These are phyloP conservation scores for Murraya paniculata DNA, from an alignment of 345 rosid species.

Conservation along the genomic window DNA sequence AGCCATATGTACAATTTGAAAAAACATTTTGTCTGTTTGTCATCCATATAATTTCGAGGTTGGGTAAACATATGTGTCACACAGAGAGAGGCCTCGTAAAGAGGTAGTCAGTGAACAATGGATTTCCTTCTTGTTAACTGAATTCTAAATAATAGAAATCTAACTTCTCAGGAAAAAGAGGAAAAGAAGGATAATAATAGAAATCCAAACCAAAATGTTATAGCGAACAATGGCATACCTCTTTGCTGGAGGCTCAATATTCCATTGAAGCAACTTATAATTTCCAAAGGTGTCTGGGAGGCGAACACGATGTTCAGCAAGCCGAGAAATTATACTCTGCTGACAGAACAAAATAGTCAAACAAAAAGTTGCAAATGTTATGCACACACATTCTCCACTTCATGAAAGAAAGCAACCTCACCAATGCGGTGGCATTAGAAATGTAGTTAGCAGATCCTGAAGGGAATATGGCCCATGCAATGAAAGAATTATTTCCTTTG, in stretches of 20 bases:
- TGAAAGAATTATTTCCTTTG: slow-evolving; percentile 53
- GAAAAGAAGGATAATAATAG: no score
- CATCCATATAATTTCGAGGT: neutral
- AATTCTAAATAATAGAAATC: neutral
- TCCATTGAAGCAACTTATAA: slow-evolving; percentile 59
- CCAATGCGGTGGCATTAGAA: slow-evolving; percentile 64
- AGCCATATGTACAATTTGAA: neutral
- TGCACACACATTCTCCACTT: neutral
- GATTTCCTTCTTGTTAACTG: neutral
- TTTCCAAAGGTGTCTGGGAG: slow-evolving; percentile 69
- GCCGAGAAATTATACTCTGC: slow-evolving; percentile 61
- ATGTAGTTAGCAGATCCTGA: slow-evolving; percentile 44
- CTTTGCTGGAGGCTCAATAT: slow-evolving; percentile 48
- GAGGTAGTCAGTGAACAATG: neutral
- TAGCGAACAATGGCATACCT: slow-evolving; percentile 31
- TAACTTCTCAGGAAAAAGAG: no score
- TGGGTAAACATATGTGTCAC: neutral
- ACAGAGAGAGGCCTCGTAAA: neutral
- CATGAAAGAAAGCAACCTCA: slow-evolving; percentile 23
- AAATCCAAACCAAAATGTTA: neutral
- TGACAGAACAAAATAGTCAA: slow-evolving; percentile 18
- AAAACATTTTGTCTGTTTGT: neutral
- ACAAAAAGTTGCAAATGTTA: slow-evolving; percentile 10
- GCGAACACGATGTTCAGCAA: slow-evolving; percentile 56
- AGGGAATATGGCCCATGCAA: slow-evolving; percentile 61